Base-by-base conservation (phyloP, 768 basidiomycete genomes). In the Mycena epipterygia region DNA sequence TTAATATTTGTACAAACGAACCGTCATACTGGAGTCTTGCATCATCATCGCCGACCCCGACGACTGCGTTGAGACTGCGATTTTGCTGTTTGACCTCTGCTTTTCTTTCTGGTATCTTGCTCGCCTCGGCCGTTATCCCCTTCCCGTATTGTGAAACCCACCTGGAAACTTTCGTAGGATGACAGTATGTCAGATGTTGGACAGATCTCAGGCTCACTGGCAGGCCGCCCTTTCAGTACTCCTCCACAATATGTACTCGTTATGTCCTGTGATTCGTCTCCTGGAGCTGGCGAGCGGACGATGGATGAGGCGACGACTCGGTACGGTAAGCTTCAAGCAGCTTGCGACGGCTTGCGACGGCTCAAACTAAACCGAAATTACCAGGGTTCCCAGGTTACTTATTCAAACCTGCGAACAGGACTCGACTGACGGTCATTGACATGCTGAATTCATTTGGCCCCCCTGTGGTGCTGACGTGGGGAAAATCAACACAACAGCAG, bases 111-210 rank as follows among this genome's bases (percentile, higher is more conserved):
- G 48, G 48, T 29, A 51, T 29, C 27, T 51, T 51, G 30, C n/a
- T n/a, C 17, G 16, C 29, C 30, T 39, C 35, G n/a, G 41, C 39
- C 41, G 57, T 44, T 30, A 59, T 44, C 41, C 35, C 57, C 55
- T 59, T 59, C 57, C 57, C 35, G 39, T 39, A 30, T 59, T 59
- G 35, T 56, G 35, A 37, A 59, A 44, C 41, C 57, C 19, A 56
- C 35, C 41, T 59, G 57, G 39, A 41, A 41, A 41, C 39, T 16
- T 41, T 41, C 39, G 16, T 41, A 60, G 11, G 59, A 60, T 11
- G 39, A 60, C 59, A 60, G 59, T 44, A 60, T 30, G 44, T 60
- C 59, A 60, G 39, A 60, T 60, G 42, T 60, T 35, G 44, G 59
- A 48, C 46, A 21, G 30, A 60, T 60, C 42, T 60, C n/a, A n/a